Conservation (phyloP, 441 rosid species). For the Cnidoscolus chayamansa region DNA sequence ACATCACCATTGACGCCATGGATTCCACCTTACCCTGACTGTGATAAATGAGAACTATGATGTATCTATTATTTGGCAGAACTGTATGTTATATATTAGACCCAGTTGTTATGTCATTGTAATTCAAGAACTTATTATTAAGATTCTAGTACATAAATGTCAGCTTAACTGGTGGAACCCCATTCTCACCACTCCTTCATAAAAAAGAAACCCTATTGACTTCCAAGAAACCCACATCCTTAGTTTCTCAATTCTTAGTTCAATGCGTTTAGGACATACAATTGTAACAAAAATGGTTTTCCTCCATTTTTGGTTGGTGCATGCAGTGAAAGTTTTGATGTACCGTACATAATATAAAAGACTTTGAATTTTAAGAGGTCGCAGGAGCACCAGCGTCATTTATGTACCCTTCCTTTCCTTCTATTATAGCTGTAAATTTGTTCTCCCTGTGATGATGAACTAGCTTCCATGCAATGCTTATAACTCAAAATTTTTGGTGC, state of each 20-base stretch:
- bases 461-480: too few relatives aligned
- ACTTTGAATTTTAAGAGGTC: slow-evolving; percentile 8
- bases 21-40: slow-evolving; percentile 34
- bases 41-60: slow-evolving; percentile 23
- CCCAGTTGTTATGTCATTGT: neutral
- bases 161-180: slow-evolving; percentile 30
- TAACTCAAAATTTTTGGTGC: too few relatives aligned
- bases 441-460: too few relatives aligned
- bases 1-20: slow-evolving; percentile 58
- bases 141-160: slow-evolving; percentile 21
- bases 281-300: neutral
- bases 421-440: too few relatives aligned
- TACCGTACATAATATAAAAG: too few relatives aligned
- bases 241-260: neutral
- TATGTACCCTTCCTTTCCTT: neutral
- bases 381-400: neutral
- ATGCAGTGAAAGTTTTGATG: too few relatives aligned
- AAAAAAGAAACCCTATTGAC: neutral
- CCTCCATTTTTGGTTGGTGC: too few relatives aligned
- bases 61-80: slow-evolving; percentile 21
- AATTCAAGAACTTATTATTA: neutral
- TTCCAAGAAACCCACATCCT: neutral
- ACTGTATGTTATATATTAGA: neutral
- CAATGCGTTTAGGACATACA: neutral
- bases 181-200: neutral